Evolutionary conservation across 129 eudicot species (phyloP).

Genomic region (sunflower (Helianthus annuus)): HanXRQr2.0-SUNRISE NC_035435.2:2162356-2162855

Average conservation of each 20-base stretch:
- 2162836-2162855: too few relatives aligned
- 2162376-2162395: constrained; percentile 50
- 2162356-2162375: constrained; percentile 8
- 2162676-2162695: constrained; percentile 33
- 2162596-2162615: constrained; percentile 47
- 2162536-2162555: constrained; percentile 40
- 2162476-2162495: constrained; percentile 18
- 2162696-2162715: constrained; percentile 25
- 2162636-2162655: constrained; percentile 57
- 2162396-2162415: constrained; percentile 50
- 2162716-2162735: not conserved
- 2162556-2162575: constrained; percentile 17
- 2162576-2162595: constrained; percentile 15
- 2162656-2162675: constrained; percentile 52
- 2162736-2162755: too few relatives aligned
- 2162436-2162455: constrained; percentile 16
- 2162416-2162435: constrained; percentile 27
- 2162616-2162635: constrained; percentile 59
- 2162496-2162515: constrained; percentile 29
- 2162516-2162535: constrained; percentile 53
- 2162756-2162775: too few relatives aligned
- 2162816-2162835: too few relatives aligned
- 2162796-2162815: too few relatives aligned
- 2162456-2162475: not conserved
- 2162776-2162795: too few relatives aligned